These are phyloP conservation scores for Acanthamoeba triangularis DNA, from an alignment of 208 protist species.

Conservation along the genomic window DNA sequence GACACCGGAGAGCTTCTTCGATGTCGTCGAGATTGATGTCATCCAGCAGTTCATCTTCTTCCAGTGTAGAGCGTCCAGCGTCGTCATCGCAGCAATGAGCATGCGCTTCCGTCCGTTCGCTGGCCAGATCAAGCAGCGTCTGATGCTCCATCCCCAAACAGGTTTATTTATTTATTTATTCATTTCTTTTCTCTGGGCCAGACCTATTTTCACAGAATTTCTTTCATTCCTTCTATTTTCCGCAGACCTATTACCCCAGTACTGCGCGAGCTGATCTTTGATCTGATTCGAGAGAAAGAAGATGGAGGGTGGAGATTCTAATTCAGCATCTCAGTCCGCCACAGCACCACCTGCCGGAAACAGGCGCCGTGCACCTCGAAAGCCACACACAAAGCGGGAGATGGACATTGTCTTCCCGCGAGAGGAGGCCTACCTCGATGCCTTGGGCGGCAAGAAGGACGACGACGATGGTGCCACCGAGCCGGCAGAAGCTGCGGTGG, in stretches of 20 bases:
- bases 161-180: too few relatives aligned
- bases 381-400: conserved; percentile 6
- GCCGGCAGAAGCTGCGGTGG: background rate
- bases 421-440: conserved; percentile 48
- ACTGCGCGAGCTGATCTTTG: background rate
- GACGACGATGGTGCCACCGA: background rate
- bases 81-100: background rate
- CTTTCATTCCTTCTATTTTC: background rate
- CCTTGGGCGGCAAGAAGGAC: conserved; percentile 26
- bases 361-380: background rate
- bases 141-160: conserved; percentile 30
- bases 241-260: background rate
- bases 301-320: background rate
- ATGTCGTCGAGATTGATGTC: conserved; percentile 37
- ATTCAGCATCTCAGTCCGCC: background rate
- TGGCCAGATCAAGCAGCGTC: conserved; percentile 1
- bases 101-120: background rate
- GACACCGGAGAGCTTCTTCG: conserved; percentile 37
- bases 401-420: conserved; percentile 52
- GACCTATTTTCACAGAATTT: background rate
- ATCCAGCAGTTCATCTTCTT: conserved; percentile 3
- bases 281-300: background rate
- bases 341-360: background rate
- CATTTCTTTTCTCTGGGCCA: too few relatives aligned
- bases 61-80: background rate